A percentile compares a stretch with the other conserved stretches of the same genome.
phyloP scores from a whole-genome alignment of 352 stramenopile genomes.

The Phytopythium vexans region DNA sequence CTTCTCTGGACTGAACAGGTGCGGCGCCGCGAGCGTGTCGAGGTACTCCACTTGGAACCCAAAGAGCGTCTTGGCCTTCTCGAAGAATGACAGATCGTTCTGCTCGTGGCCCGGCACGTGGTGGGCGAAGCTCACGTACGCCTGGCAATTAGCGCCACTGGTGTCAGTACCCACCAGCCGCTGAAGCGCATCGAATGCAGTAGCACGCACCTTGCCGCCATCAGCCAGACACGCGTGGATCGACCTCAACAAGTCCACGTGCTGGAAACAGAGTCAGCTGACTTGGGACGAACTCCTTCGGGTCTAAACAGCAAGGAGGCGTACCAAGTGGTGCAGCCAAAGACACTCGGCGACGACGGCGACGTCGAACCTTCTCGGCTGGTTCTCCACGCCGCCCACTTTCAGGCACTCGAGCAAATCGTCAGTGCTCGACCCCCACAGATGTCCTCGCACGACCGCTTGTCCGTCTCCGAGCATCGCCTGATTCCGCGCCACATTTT shows the following conservation, averaged over 20 bases:
- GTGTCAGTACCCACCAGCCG: conserved; percentile 1
- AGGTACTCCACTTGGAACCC: conserved; percentile 33
- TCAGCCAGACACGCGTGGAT: conserved; percentile 32
- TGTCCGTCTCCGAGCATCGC: conserved; percentile 20
- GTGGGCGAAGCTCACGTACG: conserved; percentile 48
- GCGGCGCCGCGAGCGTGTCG: conserved; percentile 33
- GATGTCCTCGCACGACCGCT: conserved; percentile 30
- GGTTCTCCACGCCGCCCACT: neutral
- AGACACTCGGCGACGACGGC: conserved; percentile 49
- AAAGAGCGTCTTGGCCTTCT: conserved; percentile 33
- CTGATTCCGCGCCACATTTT: conserved; percentile 39
- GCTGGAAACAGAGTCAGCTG: conserved; percentile 11
- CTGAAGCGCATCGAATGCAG: neutral
- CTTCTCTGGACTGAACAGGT: conserved; percentile 37
- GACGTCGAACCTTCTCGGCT: conserved; percentile 26
- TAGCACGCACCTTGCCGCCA: conserved; percentile 21
- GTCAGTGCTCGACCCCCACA: conserved; percentile 30
- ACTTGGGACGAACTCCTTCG: neutral
- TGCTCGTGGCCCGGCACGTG: conserved; percentile 46
- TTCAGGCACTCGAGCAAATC: conserved; percentile 16
- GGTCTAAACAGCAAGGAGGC: neutral
- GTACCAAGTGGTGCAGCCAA: conserved; percentile 47
- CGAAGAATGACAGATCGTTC: conserved; percentile 51
- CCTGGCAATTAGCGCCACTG: conserved; percentile 7
- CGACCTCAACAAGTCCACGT: conserved; percentile 37